These are phyloP conservation scores for Cercospora zeina DNA, from an alignment of 2,329 filamentous ascomycete species.

Conservation along the genomic window DNA sequence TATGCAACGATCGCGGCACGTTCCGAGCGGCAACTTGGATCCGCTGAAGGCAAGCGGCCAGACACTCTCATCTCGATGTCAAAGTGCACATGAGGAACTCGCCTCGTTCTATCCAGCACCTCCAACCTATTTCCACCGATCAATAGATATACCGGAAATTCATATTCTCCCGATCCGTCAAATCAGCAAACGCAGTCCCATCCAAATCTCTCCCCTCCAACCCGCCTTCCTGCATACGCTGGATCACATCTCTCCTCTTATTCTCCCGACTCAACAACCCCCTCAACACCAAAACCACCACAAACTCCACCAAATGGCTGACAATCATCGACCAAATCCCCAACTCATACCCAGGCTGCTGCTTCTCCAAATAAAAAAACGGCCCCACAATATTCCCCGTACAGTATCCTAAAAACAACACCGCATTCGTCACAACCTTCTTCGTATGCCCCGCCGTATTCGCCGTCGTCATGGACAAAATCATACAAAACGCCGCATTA, in stretches of 20 bases:
- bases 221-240: conserved; percentile 49
- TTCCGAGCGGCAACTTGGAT: neutral
- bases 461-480: conserved; percentile 52
- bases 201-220: conserved; percentile 51
- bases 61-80: neutral
- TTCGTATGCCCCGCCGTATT: conserved; percentile 61
- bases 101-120: neutral
- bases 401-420: conserved; percentile 56
- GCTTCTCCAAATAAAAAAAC: conserved; percentile 61
- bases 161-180: conserved; percentile 49
- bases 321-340: conserved; percentile 61
- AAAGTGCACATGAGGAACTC: neutral
- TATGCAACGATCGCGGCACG: neutral
- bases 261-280: conserved; percentile 54
- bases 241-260: conserved; percentile 51
- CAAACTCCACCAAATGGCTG: conserved; percentile 55
- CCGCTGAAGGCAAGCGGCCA: neutral
- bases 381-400: conserved; percentile 61
- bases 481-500: conserved; percentile 56
- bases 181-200: conserved; percentile 55
- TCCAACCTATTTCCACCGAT: neutral
- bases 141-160: conserved; percentile 20
- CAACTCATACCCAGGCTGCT: conserved; percentile 53
- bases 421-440: conserved; percentile 64
- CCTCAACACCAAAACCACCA: conserved; percentile 50